These are phyloP conservation scores for Zoysia pacifica DNA, from an alignment of 176 grass and related monocot genomes.

Conservation along the genomic window DNA sequence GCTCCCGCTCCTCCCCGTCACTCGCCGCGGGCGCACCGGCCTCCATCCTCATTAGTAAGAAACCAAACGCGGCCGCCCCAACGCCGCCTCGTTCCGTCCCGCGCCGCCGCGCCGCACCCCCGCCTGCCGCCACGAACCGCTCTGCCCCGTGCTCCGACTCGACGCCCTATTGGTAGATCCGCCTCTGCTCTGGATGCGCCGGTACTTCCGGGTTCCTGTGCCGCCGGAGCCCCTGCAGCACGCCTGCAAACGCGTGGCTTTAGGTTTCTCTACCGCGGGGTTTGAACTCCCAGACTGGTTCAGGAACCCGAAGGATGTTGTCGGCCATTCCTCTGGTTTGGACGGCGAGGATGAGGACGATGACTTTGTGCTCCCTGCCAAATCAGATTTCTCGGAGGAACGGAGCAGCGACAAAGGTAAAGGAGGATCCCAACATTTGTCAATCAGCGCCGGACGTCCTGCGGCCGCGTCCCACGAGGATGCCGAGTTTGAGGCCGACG, in stretches of 20 bases:
- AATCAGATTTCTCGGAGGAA: slow-evolving; percentile 31
- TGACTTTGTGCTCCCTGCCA: slow-evolving; percentile 66
- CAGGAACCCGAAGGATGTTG: slow-evolving; percentile 44
- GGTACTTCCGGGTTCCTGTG: slow-evolving; percentile 4
- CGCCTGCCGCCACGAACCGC: too few species aligned
- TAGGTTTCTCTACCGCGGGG: slow-evolving; percentile 31
- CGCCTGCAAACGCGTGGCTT: not conserved
- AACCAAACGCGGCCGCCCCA: too few species aligned
- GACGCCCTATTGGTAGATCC: not conserved
- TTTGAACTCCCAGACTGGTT: slow-evolving; percentile 79
- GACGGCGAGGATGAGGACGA: slow-evolving; percentile 47
- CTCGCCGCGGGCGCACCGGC: too few species aligned
- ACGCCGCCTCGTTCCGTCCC: too few species aligned
- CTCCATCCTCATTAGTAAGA: too few species aligned
- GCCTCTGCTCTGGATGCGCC: slow-evolving; percentile 46
- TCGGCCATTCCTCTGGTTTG: slow-evolving; percentile 8
- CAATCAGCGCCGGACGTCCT: slow-evolving; percentile 3
- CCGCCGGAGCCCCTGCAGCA: not conserved
- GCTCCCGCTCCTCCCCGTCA: too few species aligned
- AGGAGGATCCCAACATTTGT: slow-evolving; percentile 17
- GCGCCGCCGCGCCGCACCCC: too few species aligned
- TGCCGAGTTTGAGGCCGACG: slow-evolving; percentile 47
- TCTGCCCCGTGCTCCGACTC: too few species aligned
- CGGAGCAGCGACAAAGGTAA: not conserved
- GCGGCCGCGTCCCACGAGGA: slow-evolving; percentile 26